A percentile compares a stretch with the other conserved stretches of the same genome.
These are phyloP conservation scores for Phaeoacremonium minimum DNA, from an alignment of 2,329 filamentous ascomycete genomes.

Conservation along the genomic window DNA sequence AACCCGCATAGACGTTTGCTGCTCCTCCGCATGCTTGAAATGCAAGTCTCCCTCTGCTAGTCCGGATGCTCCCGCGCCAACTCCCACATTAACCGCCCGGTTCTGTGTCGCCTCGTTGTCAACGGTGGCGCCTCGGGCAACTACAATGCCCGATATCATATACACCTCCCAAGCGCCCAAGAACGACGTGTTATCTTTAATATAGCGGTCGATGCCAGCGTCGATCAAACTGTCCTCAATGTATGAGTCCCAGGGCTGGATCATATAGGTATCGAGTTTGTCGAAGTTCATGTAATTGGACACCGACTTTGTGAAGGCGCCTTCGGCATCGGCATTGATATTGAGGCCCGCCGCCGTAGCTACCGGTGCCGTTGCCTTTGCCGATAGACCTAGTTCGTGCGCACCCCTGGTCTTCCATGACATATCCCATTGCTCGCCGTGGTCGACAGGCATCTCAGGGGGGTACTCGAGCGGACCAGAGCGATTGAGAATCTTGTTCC, in stretches of 20 bases:
- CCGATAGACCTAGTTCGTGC: not conserved
- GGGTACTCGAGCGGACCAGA: conserved; percentile 3
- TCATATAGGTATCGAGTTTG: conserved; percentile 1
- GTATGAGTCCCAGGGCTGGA: not conserved
- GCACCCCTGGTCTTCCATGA: not conserved
- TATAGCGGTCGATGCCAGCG: not conserved
- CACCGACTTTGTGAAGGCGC: not conserved
- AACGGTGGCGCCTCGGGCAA: conserved; percentile 1
- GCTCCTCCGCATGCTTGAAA: no score
- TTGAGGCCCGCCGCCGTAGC: not conserved
- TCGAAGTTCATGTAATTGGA: not conserved
- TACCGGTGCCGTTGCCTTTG: not conserved
- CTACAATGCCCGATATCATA: conserved; percentile 2
- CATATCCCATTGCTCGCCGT: not conserved
- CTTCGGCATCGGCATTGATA: not conserved
- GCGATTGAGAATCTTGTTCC: conserved; percentile 3
- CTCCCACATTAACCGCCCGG: no score
- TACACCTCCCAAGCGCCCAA: not conserved
- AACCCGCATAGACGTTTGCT: no score
- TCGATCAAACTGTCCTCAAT: conserved; percentile 1
- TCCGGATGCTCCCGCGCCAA: no score
- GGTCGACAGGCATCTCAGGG: conserved; percentile 4
- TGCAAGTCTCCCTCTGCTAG: no score
- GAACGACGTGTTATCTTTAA: not conserved
- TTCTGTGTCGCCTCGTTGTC: no score